Evolutionary conservation across 2,329 filamentous ascomycete species (phyloP), one percentile per base, ranked within the genome.

Genomic region (Teratosphaeria viscida): DNA sequence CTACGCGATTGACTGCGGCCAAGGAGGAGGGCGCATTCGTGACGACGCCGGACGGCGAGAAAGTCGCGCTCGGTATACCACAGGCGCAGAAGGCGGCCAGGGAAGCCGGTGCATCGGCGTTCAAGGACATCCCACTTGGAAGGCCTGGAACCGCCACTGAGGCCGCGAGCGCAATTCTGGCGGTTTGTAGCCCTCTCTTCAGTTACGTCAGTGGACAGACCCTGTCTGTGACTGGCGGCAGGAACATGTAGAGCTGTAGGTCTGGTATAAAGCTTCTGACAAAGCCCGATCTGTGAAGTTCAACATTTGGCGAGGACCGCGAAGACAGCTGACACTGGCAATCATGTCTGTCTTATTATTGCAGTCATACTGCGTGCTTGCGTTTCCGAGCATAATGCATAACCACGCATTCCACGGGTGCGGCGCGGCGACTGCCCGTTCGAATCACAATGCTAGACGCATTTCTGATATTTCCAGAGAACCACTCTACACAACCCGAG

Each of bases 181-280:
- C 87, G 6, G 85, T 94, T 32, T 88, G 86, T 2, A 92, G 89
- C 70, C 90, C 91, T 32, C 73, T 92, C 69, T 90, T 94, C 68
- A 85, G 85, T 49, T 95, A 95, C 76, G 89, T 95, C 3, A 87
- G 82, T 63, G 90, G 91, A 0, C 90, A 95, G 81, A 92, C 89
- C 0, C 88, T 95, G 66, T 89, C 86, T 77, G 89, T 94, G 57
- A 94, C 89, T 5, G 90, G 90, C 14, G 90, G 90, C 2, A 78
- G 83, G 65, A 82, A 81, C 68, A 85, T 84, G 72, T 85, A 49
- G 43, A 49, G 16, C 43, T 19, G 43, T 49, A 49, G n/a, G n/a
- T 23, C 19, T n/a, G 43, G 19, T 6, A 49, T 49, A 16, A 23
- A 32, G 4, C 29, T 32, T 32, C 7, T 7, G 29, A 32, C 29